phyloP scores from a whole-genome alignment of 306 rosid genomes.

The Pyrus betulifolia region DNA sequence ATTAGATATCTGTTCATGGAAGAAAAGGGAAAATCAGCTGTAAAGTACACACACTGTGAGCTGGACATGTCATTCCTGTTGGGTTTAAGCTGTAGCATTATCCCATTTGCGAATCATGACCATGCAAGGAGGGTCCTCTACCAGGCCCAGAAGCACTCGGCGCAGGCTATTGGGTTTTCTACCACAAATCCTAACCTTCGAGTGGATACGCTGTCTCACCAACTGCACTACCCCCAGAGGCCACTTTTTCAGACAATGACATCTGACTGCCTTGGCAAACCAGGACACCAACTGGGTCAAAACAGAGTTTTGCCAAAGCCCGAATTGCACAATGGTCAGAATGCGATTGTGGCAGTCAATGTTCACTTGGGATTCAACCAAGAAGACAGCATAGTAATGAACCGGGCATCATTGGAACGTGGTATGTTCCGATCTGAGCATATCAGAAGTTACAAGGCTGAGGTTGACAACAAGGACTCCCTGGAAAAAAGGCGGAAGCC shows the following conservation, averaged over 20 bases:
- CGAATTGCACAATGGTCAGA: slow-evolving; percentile 88
- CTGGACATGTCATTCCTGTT: slow-evolving; percentile 81
- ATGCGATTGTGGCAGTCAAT: slow-evolving; percentile 91
- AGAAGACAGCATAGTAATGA: slow-evolving; percentile 97
- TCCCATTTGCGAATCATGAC: slow-evolving; percentile 93
- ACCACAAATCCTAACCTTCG: slow-evolving; percentile 66
- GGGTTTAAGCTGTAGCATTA: slow-evolving; percentile 75
- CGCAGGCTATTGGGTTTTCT: slow-evolving; percentile 86
- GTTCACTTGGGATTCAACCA: slow-evolving; percentile 94
- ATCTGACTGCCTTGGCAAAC: slow-evolving; percentile 78
- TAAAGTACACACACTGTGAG: slow-evolving; percentile 79
- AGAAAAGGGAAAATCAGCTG: slow-evolving; percentile 35
- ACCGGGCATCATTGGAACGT: slow-evolving; percentile 89
- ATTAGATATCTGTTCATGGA: slow-evolving; percentile 47
- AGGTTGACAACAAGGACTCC: slow-evolving; percentile 70
- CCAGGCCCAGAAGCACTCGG: slow-evolving; percentile 93
- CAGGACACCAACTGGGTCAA: slow-evolving; percentile 21
- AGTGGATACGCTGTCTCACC: slow-evolving; percentile 87
- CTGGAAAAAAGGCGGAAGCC: slow-evolving; percentile 67
- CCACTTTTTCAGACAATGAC: slow-evolving; percentile 77
- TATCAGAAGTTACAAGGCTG: slow-evolving; percentile 81
- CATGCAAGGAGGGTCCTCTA: slow-evolving; percentile 90
- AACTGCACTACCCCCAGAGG: slow-evolving; percentile 75
- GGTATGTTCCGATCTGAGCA: slow-evolving; percentile 97
- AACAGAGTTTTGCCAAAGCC: slow-evolving; percentile 46